Evolutionary conservation across 2,329 filamentous ascomycete genomes (phyloP).

Genomic region (Acrodontium crateriforme): DNA sequence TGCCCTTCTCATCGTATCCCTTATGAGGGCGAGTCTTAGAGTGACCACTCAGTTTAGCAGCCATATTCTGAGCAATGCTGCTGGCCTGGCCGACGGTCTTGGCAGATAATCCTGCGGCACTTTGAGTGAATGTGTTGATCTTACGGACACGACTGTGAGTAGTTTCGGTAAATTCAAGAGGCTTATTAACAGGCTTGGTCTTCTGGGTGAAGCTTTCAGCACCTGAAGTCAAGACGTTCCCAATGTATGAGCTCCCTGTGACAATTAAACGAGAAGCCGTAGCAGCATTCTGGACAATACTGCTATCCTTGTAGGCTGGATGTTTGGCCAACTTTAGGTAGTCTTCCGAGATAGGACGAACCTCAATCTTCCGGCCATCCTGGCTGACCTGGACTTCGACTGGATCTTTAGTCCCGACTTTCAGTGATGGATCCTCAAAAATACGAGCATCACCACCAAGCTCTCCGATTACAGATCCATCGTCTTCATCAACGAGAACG

Average conservation of each 20-base stretch:
- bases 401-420: conserved; percentile 81
- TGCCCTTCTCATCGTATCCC: conserved; percentile 58
- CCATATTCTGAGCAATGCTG: conserved; percentile 78
- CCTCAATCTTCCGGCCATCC: conserved; percentile 54
- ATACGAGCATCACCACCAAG: conserved; percentile 70
- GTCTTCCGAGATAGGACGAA: conserved; percentile 53
- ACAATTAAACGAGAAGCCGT: conserved; percentile 85
- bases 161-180: conserved; percentile 73
- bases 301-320: conserved; percentile 80
- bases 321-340: conserved; percentile 69
- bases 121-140: conserved; percentile 72
- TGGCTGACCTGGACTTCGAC: conserved; percentile 64
- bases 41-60: conserved; percentile 58
- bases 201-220: conserved; percentile 71
- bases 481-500: conserved; percentile 87
- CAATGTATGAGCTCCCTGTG: conserved; percentile 67
- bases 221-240: conserved; percentile 60
- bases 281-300: conserved; percentile 72
- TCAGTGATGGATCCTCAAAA: conserved; percentile 60
- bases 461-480: conserved; percentile 90
- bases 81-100: conserved; percentile 78
- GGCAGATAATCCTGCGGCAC: conserved; percentile 65
- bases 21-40: conserved; percentile 40
- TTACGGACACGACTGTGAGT: conserved; percentile 77
- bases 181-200: conserved; percentile 62